A percentile compares a stretch with the other conserved stretches of the same genome.
These are phyloP conservation scores for Pyrenophora seminiperda DNA, from an alignment of 2,329 filamentous ascomycete species.

Conservation along the genomic window DNA sequence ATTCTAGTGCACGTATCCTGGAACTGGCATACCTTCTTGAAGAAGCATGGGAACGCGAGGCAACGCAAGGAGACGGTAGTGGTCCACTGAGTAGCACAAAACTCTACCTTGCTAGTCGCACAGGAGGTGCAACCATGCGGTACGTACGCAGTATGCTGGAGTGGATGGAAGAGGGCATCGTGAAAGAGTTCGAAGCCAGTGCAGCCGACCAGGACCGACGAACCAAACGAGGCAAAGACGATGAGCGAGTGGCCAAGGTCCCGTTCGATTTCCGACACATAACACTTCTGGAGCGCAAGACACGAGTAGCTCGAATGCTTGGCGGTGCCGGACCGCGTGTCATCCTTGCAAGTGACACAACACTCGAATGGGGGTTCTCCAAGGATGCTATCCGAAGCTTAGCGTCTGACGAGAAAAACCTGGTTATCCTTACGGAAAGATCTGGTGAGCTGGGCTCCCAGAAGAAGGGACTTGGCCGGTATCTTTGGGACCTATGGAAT, in stretches of 20 bases:
- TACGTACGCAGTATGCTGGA: conserved; percentile 95
- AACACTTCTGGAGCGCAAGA: conserved; percentile 79
- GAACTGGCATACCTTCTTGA: conserved; percentile 92
- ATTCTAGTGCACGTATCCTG: conserved; percentile 91
- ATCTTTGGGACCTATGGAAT: conserved; percentile 69
- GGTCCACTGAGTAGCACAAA: conserved; percentile 58
- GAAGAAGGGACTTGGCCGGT: conserved; percentile 64
- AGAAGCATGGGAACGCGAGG: conserved; percentile 72
- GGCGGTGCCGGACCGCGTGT: conserved; percentile 65
- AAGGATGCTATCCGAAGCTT: conserved; percentile 76
- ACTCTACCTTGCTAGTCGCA: conserved; percentile 84
- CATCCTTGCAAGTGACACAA: conserved; percentile 88
- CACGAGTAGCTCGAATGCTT: conserved; percentile 75
- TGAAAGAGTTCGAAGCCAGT: conserved; percentile 81
- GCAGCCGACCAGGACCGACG: conserved; percentile 39
- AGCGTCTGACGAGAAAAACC: conserved; percentile 76
- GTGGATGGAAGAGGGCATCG: conserved; percentile 98
- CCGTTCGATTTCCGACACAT: conserved; percentile 92
- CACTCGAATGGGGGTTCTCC: conserved; percentile 93
- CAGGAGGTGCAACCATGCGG: conserved; percentile 84
- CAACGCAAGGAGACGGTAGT: conserved; percentile 37
- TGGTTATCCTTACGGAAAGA: conserved; percentile 85
- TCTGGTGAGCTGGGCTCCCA: conserved; percentile 52
- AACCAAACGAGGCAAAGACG: conserved; percentile 47
- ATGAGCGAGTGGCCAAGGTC: conserved; percentile 60